Percentiles rank a stretch among this genome's conserved stretches.
Evolutionary conservation across 306 rosid genomes (phyloP).

Genomic region (Luffa aegyptiaca): DNA sequence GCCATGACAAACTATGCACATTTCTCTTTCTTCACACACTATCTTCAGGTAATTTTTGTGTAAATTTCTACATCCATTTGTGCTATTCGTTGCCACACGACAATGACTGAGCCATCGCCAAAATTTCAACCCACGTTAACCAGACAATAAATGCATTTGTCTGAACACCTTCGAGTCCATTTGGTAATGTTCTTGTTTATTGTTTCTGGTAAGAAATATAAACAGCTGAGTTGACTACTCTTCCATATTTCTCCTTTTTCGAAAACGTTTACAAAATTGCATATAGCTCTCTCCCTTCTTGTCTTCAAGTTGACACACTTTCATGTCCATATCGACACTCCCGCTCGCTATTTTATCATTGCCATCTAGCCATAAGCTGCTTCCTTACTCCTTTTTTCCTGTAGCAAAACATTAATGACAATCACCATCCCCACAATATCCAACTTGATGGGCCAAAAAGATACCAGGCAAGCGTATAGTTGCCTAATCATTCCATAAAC

Average conservation of each 20-base stretch:
- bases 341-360: not conserved
- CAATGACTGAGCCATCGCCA: not conserved
- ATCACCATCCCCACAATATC: not conserved
- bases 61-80: not conserved
- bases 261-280: too few relatives aligned
- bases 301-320: not conserved
- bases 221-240: too few relatives aligned
- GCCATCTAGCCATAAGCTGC: not conserved
- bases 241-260: too few relatives aligned
- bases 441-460: not conserved
- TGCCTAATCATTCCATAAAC: not conserved
- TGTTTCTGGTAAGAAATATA: not conserved
- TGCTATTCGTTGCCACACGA: not conserved
- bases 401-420: not conserved
- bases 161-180: not conserved
- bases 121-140: not conserved
- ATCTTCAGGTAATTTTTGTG: not conserved
- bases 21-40: not conserved
- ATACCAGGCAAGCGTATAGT: not conserved
- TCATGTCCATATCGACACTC: not conserved
- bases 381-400: not conserved
- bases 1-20: not conserved
- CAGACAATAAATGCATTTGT: not conserved
- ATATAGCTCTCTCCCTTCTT: not conserved
- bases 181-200: not conserved